Conservation (phyloP, 495 filamentous ascomycete species). For the Letharia lupina region DNA sequence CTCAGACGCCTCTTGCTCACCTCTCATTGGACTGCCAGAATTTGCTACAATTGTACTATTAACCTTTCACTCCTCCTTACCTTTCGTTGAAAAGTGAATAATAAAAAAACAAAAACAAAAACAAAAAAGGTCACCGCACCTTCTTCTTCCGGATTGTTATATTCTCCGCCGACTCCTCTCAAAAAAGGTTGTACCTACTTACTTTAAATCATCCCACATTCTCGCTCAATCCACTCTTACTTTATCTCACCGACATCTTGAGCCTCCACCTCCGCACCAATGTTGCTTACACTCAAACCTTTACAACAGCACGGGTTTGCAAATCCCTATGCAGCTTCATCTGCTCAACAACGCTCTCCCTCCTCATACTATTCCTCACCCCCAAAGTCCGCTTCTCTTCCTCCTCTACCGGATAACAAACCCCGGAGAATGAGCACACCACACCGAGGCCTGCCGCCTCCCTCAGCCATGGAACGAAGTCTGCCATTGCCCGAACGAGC, state of each 20-base stretch:
- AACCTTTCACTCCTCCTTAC: slow-evolving; percentile 4
- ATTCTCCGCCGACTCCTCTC: slow-evolving; percentile 1
- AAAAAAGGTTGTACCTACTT: slow-evolving; percentile 15
- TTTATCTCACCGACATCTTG: neutral
- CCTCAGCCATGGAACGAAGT: slow-evolving; percentile 26
- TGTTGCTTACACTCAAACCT: slow-evolving; percentile 41
- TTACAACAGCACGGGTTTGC: slow-evolving; percentile 35
- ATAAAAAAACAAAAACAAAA: too few relatives aligned
- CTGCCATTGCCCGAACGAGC: slow-evolving; percentile 31
- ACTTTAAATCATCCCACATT: slow-evolving; percentile 2
- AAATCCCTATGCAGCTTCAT: slow-evolving; percentile 37
- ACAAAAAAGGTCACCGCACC: neutral
- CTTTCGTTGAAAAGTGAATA: too few relatives aligned
- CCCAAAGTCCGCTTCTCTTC: slow-evolving; percentile 23
- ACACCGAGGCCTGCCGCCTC: slow-evolving; percentile 35
- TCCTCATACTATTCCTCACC: slow-evolving; percentile 32
- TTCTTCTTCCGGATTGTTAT: slow-evolving; percentile 1
- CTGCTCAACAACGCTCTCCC: slow-evolving; percentile 30
- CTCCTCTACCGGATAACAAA: slow-evolving; percentile 21
- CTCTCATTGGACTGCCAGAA: slow-evolving; percentile 10
- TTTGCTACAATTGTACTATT: slow-evolving; percentile 11
- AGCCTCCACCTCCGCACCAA: slow-evolving; percentile 20
- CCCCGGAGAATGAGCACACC: slow-evolving; percentile 32
- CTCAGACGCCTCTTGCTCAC: slow-evolving; percentile 6
- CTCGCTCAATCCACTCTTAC: slow-evolving; percentile 12